Evolutionary conservation across 169 alveolate genomes (phyloP), one percentile per base, ranked within the genome.

Genomic region (Cryptosporidium bovis): DNA sequence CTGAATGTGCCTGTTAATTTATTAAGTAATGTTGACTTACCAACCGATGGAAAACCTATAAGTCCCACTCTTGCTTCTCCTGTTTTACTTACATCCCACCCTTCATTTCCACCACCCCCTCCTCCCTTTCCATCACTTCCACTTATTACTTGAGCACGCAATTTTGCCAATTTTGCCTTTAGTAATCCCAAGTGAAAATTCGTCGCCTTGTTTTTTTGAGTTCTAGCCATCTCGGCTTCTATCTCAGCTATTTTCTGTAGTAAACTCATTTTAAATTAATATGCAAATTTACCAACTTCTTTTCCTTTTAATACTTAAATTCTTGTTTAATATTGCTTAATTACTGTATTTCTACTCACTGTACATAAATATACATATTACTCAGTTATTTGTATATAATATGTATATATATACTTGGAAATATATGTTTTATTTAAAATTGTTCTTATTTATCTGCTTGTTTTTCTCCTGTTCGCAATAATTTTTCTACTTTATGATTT

Each of bases 61-160:
- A 98, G 95, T 24, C 99, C 99, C 8, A 98, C 97, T 71, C 99
- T 93, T n/a, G 99, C 99, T 90, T 98, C 99, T 68, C 99, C 99
- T n/a, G 98, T 94, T 83, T 96, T 95, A 48, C 95, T 84, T 8
- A 96, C 99, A 69, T 97, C 99, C 82, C 96, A 97, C 12, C 99
- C 98, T 71, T 95, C 98, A 82, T 77, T 77, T 40, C 87, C 87
- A 48, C 87, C 87, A 6, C 87, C 71, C 16, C 95, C 97, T 82
- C 90, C 95, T 50, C 95, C 97, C 50, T 93, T 96, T 69, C 94
- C 97, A n/a, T 94, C 96, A 0, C 94, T 94, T 24, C 93, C 93
- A 64, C 83, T 93, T 44, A 97, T 95, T 62, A 97, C 93, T 92
- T 98, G 99, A 50, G 99, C 93, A 66, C 96, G 93, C 46, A 97